Evolutionary conservation across 139 green algal species (phyloP).

Genomic region (Trebouxia sp.): DNA sequence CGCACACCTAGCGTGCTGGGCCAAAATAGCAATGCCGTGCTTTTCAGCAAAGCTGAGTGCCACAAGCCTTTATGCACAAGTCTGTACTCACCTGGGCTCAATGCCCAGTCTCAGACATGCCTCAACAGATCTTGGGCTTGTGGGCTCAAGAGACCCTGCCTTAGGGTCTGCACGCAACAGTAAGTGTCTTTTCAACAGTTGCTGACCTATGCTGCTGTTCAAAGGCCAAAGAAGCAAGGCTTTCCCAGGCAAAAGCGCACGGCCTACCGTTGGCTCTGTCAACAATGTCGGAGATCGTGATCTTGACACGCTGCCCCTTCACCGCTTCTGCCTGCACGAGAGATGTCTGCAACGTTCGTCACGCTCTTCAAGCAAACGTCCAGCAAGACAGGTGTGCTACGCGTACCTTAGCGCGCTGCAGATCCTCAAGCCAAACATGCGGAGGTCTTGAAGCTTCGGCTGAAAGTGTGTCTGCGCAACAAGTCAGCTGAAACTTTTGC

Average conservation of each 20-base stretch:
- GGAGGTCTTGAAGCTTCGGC: background rate
- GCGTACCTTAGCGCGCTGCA: conserved; percentile 36
- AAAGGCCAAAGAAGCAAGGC: background rate
- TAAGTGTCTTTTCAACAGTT: background rate
- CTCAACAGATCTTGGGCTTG: conserved; percentile 77
- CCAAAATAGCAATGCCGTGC: too few relatives aligned
- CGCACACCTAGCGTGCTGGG: too few relatives aligned
- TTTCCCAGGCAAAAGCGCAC: background rate
- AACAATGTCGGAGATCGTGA: conserved; percentile 71
- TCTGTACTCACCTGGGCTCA: conserved; percentile 57
- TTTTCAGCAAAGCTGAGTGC: too few relatives aligned
- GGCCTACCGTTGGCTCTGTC: conserved; percentile 64
- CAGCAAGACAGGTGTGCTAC: background rate
- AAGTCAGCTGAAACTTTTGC: too few relatives aligned
- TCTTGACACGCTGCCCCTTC: conserved; percentile 53
- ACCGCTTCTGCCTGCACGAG: conserved; percentile 53
- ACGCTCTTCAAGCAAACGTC: too few relatives aligned
- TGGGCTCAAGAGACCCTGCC: conserved; percentile 59
- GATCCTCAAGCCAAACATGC: conserved; percentile 39
- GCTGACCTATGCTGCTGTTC: background rate
- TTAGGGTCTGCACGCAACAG: conserved; percentile 51
- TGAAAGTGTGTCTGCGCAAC: background rate
- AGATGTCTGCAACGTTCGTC: too few relatives aligned
- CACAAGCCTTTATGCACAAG: too few relatives aligned
- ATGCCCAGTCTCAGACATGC: conserved; percentile 82